A percentile compares a stretch with the other conserved stretches of the same genome.
These are phyloP conservation scores for Saccharomycopsis phalli DNA, from an alignment of 1,139 yeast genomes.

Conservation along the genomic window DNA sequence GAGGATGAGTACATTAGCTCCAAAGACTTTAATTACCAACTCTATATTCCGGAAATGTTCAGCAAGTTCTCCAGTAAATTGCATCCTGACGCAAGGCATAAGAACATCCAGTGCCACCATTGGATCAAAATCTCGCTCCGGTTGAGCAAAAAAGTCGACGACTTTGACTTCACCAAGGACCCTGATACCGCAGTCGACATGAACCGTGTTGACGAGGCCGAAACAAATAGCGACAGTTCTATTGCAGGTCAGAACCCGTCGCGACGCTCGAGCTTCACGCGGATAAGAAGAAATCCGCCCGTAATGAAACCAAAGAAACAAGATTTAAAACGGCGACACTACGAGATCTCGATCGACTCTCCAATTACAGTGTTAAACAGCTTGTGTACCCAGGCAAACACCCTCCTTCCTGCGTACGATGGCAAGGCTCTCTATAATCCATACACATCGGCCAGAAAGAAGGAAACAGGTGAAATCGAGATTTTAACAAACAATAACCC, in stretches of 20 bases:
- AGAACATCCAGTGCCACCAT: slow-evolving; percentile 76
- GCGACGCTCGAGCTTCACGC: slow-evolving; percentile 7
- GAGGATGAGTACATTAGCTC: slow-evolving; percentile 32
- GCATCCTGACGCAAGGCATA: slow-evolving; percentile 78
- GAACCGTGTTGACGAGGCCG: neutral
- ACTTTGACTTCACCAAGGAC: slow-evolving; percentile 17
- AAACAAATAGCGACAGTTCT: slow-evolving; percentile 2
- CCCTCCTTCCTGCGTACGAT: slow-evolving; percentile 44
- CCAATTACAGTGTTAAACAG: slow-evolving; percentile 65
- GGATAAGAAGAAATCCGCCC: neutral
- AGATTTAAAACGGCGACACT: slow-evolving; percentile 51
- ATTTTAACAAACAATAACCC: slow-evolving; percentile 25
- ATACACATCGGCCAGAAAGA: slow-evolving; percentile 15
- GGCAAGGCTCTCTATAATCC: slow-evolving; percentile 18
- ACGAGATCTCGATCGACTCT: slow-evolving; percentile 85
- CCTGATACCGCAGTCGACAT: slow-evolving; percentile 30
- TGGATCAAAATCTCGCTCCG: slow-evolving; percentile 87
- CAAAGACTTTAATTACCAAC: slow-evolving; percentile 73
- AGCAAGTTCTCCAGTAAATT: slow-evolving; percentile 38
- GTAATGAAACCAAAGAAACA: slow-evolving; percentile 1
- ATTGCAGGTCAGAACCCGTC: neutral
- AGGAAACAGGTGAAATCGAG: slow-evolving; percentile 24
- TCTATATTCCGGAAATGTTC: slow-evolving; percentile 62
- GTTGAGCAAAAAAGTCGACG: slow-evolving; percentile 52
- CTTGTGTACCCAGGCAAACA: slow-evolving; percentile 64